A percentile compares a stretch with the other conserved stretches of the same genome.
These are phyloP conservation scores for Candida namnaoensis DNA, from an alignment of 805 yeast genomes.

Conservation along the genomic window DNA sequence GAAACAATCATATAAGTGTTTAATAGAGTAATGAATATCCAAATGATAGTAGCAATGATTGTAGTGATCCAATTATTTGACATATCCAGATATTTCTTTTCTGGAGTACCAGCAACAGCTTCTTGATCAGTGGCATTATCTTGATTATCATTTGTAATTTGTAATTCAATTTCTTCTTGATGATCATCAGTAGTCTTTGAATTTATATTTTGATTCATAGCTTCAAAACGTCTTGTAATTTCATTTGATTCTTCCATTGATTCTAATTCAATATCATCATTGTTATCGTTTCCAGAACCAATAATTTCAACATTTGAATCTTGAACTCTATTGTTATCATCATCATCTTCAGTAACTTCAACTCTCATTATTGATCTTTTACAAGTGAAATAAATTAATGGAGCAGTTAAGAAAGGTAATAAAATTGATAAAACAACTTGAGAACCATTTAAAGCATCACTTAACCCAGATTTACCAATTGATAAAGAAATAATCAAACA, in stretches of 20 bases:
- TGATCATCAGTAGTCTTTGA: slow-evolving; percentile 1
- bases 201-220: background rate
- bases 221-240: too few species aligned
- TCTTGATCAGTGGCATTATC: too few species aligned
- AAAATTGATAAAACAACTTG: slow-evolving; percentile 80
- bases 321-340: background rate
- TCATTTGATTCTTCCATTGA: too few species aligned
- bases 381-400: slow-evolving; percentile 76
- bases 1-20: slow-evolving; percentile 57
- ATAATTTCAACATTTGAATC: slow-evolving; percentile 1
- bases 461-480: slow-evolving; percentile 67
- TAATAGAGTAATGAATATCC: slow-evolving; percentile 65
- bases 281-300: slow-evolving; percentile 1
- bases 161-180: slow-evolving; percentile 6
- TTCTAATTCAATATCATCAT: slow-evolving; percentile 1
- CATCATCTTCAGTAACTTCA: slow-evolving; percentile 20
- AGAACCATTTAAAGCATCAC: slow-evolving; percentile 69
- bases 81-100: slow-evolving; percentile 34
- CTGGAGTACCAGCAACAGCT: slow-evolving; percentile 8
- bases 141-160: too few species aligned
- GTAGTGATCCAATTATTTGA: slow-evolving; percentile 57
- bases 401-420: slow-evolving; percentile 79
- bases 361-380: slow-evolving; percentile 61
- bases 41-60: slow-evolving; percentile 41
- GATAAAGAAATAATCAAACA: slow-evolving; percentile 64